phyloP scores from a whole-genome alignment of 192 early-diverging fungal species.

The Backusella morwellensis region DNA sequence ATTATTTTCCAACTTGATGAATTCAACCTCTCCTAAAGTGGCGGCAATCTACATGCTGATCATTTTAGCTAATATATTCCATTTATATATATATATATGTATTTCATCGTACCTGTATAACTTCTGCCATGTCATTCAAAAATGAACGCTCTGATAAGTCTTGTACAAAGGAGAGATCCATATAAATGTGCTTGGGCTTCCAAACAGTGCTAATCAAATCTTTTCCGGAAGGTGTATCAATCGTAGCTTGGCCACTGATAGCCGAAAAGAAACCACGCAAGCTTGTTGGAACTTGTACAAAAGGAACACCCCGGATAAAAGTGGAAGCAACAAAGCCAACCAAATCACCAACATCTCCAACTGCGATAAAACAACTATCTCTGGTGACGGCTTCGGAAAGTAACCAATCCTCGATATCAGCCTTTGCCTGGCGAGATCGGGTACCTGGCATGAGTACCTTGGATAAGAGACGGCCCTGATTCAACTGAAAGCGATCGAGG shows the following conservation, averaged over 20 bases:
- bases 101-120: conserved; percentile 68
- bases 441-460: conserved; percentile 83
- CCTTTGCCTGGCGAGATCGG: conserved; percentile 88
- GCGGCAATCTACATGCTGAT: conserved; percentile 73
- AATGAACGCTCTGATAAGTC: conserved; percentile 92
- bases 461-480: conserved; percentile 58
- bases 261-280: conserved; percentile 97
- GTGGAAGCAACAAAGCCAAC: conserved; percentile 97
- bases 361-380: conserved; percentile 88
- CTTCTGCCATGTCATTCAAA: conserved; percentile 95
- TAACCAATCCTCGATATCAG: conserved; percentile 89
- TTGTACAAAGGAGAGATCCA: conserved; percentile 82
- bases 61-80: background rate
- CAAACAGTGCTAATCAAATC: conserved; percentile 96
- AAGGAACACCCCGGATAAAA: conserved; percentile 95
- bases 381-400: conserved; percentile 81
- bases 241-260: conserved; percentile 94
- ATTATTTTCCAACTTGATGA: conserved; percentile 84
- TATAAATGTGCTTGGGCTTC: conserved; percentile 92
- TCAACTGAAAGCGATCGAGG: conserved; percentile 53
- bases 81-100: background rate
- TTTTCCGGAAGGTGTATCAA: conserved; percentile 96
- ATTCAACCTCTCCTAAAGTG: conserved; percentile 85
- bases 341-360: conserved; percentile 97
- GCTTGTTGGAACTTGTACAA: conserved; percentile 94